Base-by-base conservation (phyloP, 257 asterid species). In the Solanum ahanhuiri region DNA sequence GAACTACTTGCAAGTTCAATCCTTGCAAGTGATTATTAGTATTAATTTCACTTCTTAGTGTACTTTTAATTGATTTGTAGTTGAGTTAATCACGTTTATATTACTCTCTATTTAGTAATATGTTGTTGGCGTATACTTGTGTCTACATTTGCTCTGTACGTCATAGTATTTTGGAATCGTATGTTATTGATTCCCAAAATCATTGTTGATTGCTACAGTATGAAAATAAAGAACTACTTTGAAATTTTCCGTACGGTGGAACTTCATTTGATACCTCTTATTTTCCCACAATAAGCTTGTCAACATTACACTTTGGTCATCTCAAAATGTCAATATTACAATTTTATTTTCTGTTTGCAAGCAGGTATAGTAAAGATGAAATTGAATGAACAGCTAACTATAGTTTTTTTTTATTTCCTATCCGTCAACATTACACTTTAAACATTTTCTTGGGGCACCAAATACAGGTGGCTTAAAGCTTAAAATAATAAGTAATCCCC, bases 1-100 rank as follows among this genome's bases (percentile, higher is more conserved):
- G 82, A 20, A 87, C 91, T 33, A 87, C 97, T 70, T 96, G 99
- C 92, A 92, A 86, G 35, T 89, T 95, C 87, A 92, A 91, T 79
- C 12, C 93, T 81, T 96, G 99, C 98, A 89, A 89, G 60, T 94
- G 95, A 92, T 88, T 34, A 20, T 22, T 41, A 31, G 20, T 20
- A 23, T 69, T 22, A 81, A 51, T 35, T 72, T 71, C 45, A 4
- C 2, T 18, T 33, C 28, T n/a, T 71, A 1, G 15, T 71, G 12
- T 71, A 18, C 48, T 25, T 71, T 18, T 71, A 18, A 30, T 5
- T 39, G 48, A 39, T 12, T 39, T 12, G 9, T 75, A n/a, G 60
- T 39, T 76, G 60, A 76, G 60, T 9, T 39, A 12, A 39, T 39
- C 34, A 75, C 34, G 58, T 22, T 75, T 28, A 5, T 28, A n/a